Percentiles rank a stretch among this genome's conserved stretches.
Conservation (phyloP, 805 yeast species). For the Phaffomyces opuntiae region DNA sequence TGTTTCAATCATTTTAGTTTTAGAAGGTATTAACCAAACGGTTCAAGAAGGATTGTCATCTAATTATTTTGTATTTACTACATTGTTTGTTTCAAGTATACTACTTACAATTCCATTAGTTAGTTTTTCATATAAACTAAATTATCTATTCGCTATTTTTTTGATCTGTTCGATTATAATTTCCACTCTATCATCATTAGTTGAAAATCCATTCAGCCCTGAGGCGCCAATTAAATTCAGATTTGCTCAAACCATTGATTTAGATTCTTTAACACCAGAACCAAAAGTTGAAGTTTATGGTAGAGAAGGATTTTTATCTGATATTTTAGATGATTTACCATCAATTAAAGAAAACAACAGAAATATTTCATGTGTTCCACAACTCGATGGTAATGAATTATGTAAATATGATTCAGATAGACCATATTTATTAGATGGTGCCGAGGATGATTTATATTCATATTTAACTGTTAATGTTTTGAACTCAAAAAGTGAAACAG, state of each 20-base stretch:
- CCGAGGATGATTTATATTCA: slow-evolving; percentile 28
- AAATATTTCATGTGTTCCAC: slow-evolving; percentile 28
- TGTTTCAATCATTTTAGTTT: slow-evolving; percentile 41
- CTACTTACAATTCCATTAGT: slow-evolving; percentile 43
- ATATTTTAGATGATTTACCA: slow-evolving; percentile 56
- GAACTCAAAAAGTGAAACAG: slow-evolving; percentile 37
- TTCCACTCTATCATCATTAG: slow-evolving; percentile 32
- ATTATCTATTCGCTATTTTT: slow-evolving; percentile 38
- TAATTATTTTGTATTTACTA: slow-evolving; percentile 31
- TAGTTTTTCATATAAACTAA: slow-evolving; percentile 66
- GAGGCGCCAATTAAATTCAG: slow-evolving; percentile 65
- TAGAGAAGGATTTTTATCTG: slow-evolving; percentile 39
- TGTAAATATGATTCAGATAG: slow-evolving; percentile 47
- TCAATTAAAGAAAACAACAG: slow-evolving; percentile 37
- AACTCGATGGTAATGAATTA: slow-evolving; percentile 40
- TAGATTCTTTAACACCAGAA: slow-evolving; percentile 22
- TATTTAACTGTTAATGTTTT: slow-evolving; percentile 46
- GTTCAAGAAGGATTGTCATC: slow-evolving; percentile 55
- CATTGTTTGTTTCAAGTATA: slow-evolving; percentile 29
- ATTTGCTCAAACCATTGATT: slow-evolving; percentile 55
- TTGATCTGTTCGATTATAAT: slow-evolving; percentile 32
- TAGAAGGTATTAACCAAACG: slow-evolving; percentile 65
- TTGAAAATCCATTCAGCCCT: slow-evolving; percentile 51
- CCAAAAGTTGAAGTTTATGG: slow-evolving; percentile 43
- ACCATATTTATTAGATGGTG: slow-evolving; percentile 40